Conservation (phyloP, 2,329 filamentous ascomycete genomes). For the Albophoma yamanashiensis region DNA sequence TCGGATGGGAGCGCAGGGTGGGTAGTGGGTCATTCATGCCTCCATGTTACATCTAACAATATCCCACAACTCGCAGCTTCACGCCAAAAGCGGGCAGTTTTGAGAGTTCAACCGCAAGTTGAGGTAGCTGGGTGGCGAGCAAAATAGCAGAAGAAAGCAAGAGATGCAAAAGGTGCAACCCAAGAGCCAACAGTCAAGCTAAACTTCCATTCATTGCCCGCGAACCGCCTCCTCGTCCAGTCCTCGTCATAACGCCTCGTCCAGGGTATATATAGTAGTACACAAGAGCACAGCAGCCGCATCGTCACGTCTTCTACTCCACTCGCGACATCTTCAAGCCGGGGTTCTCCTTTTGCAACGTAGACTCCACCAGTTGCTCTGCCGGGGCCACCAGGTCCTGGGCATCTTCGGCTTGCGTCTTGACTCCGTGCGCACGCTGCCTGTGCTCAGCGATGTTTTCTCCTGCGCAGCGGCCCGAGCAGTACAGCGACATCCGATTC, state of each 20-base stretch:
- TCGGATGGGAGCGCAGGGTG: background rate
- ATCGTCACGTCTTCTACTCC: background rate
- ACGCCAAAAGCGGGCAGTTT: too few species aligned
- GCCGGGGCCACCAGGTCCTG: background rate
- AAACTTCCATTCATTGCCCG: background rate
- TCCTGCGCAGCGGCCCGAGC: slow-evolving; percentile 30
- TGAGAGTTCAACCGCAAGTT: too few species aligned
- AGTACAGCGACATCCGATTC: slow-evolving; percentile 27
- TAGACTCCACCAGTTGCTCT: slow-evolving; percentile 13
- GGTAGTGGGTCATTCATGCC: background rate
- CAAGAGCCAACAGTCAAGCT: background rate
- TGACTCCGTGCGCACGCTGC: slow-evolving; percentile 18
- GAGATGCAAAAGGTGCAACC: background rate
- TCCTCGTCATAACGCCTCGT: background rate
- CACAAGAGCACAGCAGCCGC: background rate
- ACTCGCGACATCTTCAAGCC: slow-evolving; percentile 17
- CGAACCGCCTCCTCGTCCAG: background rate
- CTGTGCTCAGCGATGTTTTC: slow-evolving; percentile 29
- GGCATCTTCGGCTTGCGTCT: slow-evolving; percentile 11
- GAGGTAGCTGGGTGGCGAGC: too few species aligned
- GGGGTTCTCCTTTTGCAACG: slow-evolving; percentile 19
- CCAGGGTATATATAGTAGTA: background rate
- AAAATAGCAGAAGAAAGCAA: too few species aligned
- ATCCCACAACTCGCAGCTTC: too few species aligned
- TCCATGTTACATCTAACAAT: too few species aligned